These are phyloP conservation scores for Verbena officinalis DNA, from an alignment of 257 asterid species.

Conservation along the genomic window DNA sequence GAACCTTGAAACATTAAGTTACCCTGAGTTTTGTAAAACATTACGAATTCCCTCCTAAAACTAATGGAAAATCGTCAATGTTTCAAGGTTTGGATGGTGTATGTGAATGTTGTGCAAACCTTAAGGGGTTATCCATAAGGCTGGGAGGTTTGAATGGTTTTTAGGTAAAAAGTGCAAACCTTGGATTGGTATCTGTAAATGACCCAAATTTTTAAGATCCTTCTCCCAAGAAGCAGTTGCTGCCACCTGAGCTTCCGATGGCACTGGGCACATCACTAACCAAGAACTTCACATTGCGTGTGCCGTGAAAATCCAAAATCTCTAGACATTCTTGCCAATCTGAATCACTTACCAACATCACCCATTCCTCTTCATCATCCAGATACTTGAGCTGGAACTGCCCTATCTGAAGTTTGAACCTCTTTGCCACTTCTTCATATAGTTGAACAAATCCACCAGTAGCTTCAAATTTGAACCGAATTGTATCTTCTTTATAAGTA, in stretches of 20 bases:
- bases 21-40: too few species aligned
- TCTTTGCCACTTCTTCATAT: conserved; percentile 71
- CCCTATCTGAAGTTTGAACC: conserved; percentile 68
- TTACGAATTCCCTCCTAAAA: too few species aligned
- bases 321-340: conserved; percentile 87
- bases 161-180: too few species aligned
- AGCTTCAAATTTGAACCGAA: conserved; percentile 70
- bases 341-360: conserved; percentile 79
- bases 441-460: conserved; percentile 55
- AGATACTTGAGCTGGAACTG: conserved; percentile 81
- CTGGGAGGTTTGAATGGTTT: too few species aligned
- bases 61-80: too few species aligned
- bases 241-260: conserved; percentile 81
- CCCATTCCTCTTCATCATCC: conserved; percentile 97
- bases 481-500: conserved; percentile 64
- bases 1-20: too few species aligned
- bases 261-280: conserved; percentile 57
- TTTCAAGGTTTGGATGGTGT: too few species aligned
- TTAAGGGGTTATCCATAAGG: too few species aligned
- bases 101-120: too few species aligned
- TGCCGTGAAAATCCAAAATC: conserved; percentile 54
- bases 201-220: conserved; percentile 32
- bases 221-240: conserved; percentile 58
- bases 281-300: conserved; percentile 57
- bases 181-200: too few species aligned